Base-by-base conservation (phyloP, 1,284 basidiomycete genomes). In the Prillingera fragicola region DNA sequence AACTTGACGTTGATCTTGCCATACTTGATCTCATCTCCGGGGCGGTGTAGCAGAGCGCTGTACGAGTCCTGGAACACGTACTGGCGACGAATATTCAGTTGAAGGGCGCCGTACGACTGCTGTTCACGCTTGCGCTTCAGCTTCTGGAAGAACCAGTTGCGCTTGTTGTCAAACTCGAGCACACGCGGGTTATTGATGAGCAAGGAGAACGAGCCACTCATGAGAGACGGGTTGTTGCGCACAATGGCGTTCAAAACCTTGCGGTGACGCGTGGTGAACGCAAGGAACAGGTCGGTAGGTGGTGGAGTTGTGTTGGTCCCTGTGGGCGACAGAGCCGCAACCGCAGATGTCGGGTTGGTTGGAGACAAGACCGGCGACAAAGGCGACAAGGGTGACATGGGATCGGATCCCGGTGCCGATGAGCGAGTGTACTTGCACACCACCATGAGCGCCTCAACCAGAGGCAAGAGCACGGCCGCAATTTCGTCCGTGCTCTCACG, bases 121-220 rank as follows among this genome's bases (percentile, higher is more conserved):
- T 87, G 80, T 27, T 80, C 74, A 48, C 83, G 80, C 37, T 87
- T 85, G 41, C 87, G 83, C 68, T 95, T 91, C 14, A 98, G 78
- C 68, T 97, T 91, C 71, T 97, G 94, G 54, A 82, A 86, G 76
- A 98, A 98, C 76, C 94, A 98, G 63, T 92, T 95, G 42, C 95
- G 83, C 75, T 98, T 98, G 82, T 98, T 98, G 77, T 98, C 95
- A 69, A 99, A 99, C 76, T 98, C 95, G 48, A 99, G 80, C 19
- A 98, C 91, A 33, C 89, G 84, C 38, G 95, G 85, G 62, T 99
- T 98, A 70, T 92, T 84, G 26, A 98, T 87, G 45, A 99, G 78
- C 3, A 99, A 77, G 13, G 92, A 90, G 77, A 99, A 99, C 1
- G 91, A 95, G 10, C 95, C 95, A 55, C 88, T 91, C 87, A 99